Base-by-base conservation (phyloP, 495 filamentous ascomycete species). In the Xylaria bambusicola region DNA sequence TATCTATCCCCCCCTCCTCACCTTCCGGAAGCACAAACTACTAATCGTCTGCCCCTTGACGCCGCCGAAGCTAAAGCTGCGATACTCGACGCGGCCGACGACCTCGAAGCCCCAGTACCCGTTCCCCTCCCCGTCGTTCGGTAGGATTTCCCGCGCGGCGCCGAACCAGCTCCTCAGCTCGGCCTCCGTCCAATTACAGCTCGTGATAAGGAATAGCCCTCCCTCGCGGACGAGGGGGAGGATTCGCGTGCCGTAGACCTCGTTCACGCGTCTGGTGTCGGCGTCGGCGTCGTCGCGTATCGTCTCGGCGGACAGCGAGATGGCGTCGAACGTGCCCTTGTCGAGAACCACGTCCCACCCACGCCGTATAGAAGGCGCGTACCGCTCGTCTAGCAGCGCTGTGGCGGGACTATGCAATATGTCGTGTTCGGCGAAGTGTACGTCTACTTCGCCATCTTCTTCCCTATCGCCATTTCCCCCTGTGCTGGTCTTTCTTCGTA, bases 311-410 rank as follows among this genome's bases (percentile, higher is more conserved):
- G 80, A 84, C 18, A 98, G 74, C 40, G 84, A 88, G 6, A 98
- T 85, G 2, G 94, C 94, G 79, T 98, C 94, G 75, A 97, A 98
- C 1, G 94, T 98, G 23, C 94, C 94, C 71, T 98, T 98, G 73
- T 98, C 94, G 6, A 97, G 80, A 0, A 96, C 87, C 0, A 97
- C 82, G 74, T 97, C 92, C 70, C 92, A 97, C 0, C 86, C 83
- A 9, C 64, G 70, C 58, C 58, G 63, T 66, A 23, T 76, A 62
- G 62, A 74, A 73, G 72, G 74, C 70, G 58, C 58, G n/a, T 70
- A 67, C 0, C 68, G 56, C 0, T 61, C 66, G 72, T 58, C 60
- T 8, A 72, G 67, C 0, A 70, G 58, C 0, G 63, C 62, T 0
- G 58, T 59, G 3, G 84, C 56, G 1, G 71, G 27, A 13, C 81